Evolutionary conservation across 495 filamentous ascomycete species (phyloP).

Genomic region (Xylaria grammica): DNA sequence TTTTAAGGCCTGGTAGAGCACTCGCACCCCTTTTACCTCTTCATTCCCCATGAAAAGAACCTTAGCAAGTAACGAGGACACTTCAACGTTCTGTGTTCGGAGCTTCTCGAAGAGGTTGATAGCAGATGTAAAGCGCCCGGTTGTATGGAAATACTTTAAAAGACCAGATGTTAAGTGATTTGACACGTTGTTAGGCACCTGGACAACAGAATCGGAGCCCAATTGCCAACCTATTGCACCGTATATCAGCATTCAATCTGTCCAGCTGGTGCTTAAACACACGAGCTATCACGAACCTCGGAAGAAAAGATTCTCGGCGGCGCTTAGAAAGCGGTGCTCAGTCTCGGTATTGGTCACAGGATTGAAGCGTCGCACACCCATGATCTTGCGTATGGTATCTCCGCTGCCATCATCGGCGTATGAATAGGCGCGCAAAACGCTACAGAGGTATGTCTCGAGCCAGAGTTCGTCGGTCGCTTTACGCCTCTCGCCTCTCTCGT

Average conservation of each 20-base stretch:
- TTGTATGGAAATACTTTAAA: conserved; percentile 95
- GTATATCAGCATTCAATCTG: conserved; percentile 15
- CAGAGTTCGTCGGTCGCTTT: conserved; percentile 90
- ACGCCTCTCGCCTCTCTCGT: conserved; percentile 92
- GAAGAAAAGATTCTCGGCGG: conserved; percentile 94
- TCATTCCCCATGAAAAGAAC: conserved; percentile 93
- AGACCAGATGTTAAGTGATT: conserved; percentile 93
- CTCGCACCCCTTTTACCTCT: conserved; percentile 89
- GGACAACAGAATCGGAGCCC: conserved; percentile 94
- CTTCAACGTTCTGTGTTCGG: conserved; percentile 85
- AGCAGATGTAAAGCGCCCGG: conserved; percentile 90
- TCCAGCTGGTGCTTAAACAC: background rate
- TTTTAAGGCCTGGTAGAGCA: conserved; percentile 85
- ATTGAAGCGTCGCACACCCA: conserved; percentile 94
- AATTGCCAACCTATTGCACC: conserved; percentile 78
- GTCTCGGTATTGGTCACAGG: conserved; percentile 96
- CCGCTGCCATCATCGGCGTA: conserved; percentile 95
- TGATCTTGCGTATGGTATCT: conserved; percentile 89
- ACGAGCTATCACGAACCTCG: conserved; percentile 63
- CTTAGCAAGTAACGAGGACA: conserved; percentile 87
- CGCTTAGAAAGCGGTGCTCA: conserved; percentile 94
- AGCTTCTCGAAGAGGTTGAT: conserved; percentile 99
- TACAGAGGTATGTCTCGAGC: conserved; percentile 97
- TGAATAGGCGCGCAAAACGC: conserved; percentile 87
- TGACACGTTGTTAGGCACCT: conserved; percentile 96